Percentiles rank a stretch among this genome's conserved stretches.
Conservation (phyloP, 352 stramenopile genomes). For the Pythium myriotylum region DNA sequence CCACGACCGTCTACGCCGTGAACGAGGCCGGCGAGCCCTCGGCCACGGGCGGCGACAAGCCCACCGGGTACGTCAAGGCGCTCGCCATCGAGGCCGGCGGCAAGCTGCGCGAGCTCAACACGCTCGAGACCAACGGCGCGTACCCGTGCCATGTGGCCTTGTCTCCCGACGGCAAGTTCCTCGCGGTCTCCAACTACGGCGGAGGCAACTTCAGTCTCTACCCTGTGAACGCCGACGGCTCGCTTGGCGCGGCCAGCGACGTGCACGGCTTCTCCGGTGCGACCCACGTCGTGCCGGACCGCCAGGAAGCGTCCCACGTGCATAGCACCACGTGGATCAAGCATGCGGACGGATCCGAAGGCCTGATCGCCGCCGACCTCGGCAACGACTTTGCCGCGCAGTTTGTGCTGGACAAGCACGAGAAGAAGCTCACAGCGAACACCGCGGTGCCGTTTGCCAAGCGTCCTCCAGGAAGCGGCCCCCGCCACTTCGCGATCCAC, state of each 20-base stretch:
- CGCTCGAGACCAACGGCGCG: constrained; percentile 52
- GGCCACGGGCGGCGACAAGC: constrained; percentile 22
- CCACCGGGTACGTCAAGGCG: constrained; percentile 63
- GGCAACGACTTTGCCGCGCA: constrained; percentile 73
- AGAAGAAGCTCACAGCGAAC: constrained; percentile 44
- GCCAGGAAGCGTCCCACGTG: constrained; percentile 75
- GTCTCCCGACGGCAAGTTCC: constrained; percentile 45
- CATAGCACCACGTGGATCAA: constrained; percentile 71
- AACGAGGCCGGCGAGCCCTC: constrained; percentile 70
- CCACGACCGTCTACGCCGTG: constrained; percentile 54
- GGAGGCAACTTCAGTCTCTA: constrained; percentile 65
- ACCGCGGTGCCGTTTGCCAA: constrained; percentile 42
- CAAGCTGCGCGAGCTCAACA: constrained; percentile 46
- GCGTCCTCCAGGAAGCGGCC: constrained; percentile 51
- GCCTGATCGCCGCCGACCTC: constrained; percentile 60
- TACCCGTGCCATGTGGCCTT: constrained; percentile 72
- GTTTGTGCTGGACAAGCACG: constrained; percentile 44
- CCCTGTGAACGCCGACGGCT: constrained; percentile 58
- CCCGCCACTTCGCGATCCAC: constrained; percentile 82
- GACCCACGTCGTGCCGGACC: constrained; percentile 52
- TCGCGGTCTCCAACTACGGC: constrained; percentile 76
- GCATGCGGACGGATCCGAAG: constrained; percentile 29
- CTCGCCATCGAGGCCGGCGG: constrained; percentile 49
- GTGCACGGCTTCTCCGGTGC: constrained; percentile 47
- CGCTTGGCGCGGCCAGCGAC: constrained; percentile 44